Conservation (phyloP, 306 rosid genomes). For the Cicer judaicum region DNA sequence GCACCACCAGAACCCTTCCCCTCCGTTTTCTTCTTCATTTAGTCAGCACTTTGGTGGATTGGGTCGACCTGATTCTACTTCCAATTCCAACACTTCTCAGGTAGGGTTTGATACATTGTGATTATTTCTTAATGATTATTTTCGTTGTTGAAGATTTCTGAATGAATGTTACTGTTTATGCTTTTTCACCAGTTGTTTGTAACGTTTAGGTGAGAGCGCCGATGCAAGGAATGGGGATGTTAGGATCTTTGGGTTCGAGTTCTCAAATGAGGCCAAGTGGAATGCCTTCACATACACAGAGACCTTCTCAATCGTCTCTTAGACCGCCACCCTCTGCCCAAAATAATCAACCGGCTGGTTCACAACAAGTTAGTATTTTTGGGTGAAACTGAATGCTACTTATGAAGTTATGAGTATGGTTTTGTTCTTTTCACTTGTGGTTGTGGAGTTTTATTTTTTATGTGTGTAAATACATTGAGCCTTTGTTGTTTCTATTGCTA, state of each 20-base stretch:
- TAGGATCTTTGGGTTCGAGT: constrained; percentile 75
- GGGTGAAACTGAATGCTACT: constrained; percentile 13
- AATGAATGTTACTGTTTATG: constrained; percentile 28
- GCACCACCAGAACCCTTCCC: constrained; percentile 68
- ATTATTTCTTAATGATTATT: not conserved
- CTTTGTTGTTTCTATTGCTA: too few relatives aligned
- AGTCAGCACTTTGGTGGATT: constrained; percentile 82
- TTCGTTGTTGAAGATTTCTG: constrained; percentile 1
- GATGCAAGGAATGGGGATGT: constrained; percentile 77
- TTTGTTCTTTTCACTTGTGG: constrained; percentile 25
- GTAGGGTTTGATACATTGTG: constrained; percentile 40
- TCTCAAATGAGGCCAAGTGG: constrained; percentile 82
- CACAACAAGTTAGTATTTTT: constrained; percentile 84
- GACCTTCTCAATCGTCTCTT: constrained; percentile 76
- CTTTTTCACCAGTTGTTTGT: constrained; percentile 33
- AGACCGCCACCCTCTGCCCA: constrained; percentile 65
- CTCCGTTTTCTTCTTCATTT: constrained; percentile 73
- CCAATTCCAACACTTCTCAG: constrained; percentile 68
- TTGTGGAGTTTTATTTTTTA: not conserved
- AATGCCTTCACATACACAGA: constrained; percentile 64
- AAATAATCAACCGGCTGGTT: constrained; percentile 58
- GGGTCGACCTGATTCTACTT: constrained; percentile 63
- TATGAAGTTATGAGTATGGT: constrained; percentile 35
- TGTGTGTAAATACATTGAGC: not conserved
- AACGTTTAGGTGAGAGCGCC: constrained; percentile 67